Base-by-base conservation (phyloP, 2,329 filamentous ascomycete genomes). In the Penicillium expansum region DNA sequence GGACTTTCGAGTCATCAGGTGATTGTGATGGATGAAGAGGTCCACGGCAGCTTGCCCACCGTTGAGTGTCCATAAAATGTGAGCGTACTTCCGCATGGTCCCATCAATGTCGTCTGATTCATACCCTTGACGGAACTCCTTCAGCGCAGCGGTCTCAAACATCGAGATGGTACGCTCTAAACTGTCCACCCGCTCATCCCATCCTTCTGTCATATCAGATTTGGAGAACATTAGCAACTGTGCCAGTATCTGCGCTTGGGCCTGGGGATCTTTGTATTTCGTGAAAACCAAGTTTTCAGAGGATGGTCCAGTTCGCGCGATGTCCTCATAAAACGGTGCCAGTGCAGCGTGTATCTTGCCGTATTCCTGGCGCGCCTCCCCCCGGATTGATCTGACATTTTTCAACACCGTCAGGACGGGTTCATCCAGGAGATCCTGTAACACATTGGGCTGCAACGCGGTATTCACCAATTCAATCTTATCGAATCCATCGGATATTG, bases 41-140 rank as follows among this genome's bases (percentile, higher is more conserved):
- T 97, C 91, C 47, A 95, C 81, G 10, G 86, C 91, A 14, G 88
- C 87, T 39, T 82, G 81, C 16, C 91, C 92, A 27, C 90, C 91
- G 71, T 96, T 95, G 43, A 99, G 80, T 2, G 84, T 83, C 56
- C 90, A 86, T 55, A 99, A 77, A 16, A 99, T 92, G 65, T 91
- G 86, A 2, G 92, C 92, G 74, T 96, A 97, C 68, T 89, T 85
- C 64, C 83, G 86, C 93, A 97, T 97, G 52, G 87, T 83, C 2
- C 91, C 92, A 62, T 96, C 89, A 52, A 95, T 86, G 71, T 99
- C 93, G 77, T 89, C 90, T 42, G 86, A 87, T 71, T 94, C 91
- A 64, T 95, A 96, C 4, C 91, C 94, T 69, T 94, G 89, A 74
- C 95, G 90, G 65, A 99, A 99, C 72, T 99, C 94, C 48, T 89